Evolutionary conservation across 2,329 filamentous ascomycete species (phyloP).

Genomic region (Nannizziopsis barbatae): DNA sequence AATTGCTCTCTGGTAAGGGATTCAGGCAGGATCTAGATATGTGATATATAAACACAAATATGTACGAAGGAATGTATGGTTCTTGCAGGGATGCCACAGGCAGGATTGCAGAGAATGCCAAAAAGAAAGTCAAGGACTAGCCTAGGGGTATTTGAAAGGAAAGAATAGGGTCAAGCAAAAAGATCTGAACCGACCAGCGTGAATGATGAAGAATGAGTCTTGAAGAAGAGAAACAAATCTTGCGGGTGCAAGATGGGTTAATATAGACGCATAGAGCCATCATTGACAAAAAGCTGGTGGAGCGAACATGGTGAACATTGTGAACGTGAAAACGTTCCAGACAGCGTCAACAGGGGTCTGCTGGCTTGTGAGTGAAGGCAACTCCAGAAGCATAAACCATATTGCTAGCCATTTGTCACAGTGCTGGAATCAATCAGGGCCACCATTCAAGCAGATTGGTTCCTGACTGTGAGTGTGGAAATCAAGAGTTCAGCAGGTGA

Average conservation of each 20-base stretch:
- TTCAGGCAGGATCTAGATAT: background rate
- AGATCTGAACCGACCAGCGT: background rate
- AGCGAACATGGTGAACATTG: too few species aligned
- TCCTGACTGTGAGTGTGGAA: background rate
- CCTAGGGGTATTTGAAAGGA: slow-evolving; percentile 2
- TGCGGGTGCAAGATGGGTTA: background rate
- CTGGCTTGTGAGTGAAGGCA: too few species aligned
- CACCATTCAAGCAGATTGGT: background rate
- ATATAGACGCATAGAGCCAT: background rate
- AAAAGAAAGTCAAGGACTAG: slow-evolving; percentile 11
- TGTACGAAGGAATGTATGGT: slow-evolving; percentile 7
- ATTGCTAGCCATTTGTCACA: too few species aligned
- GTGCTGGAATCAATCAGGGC: too few species aligned
- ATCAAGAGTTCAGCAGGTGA: slow-evolving; percentile 1
- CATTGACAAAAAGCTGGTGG: too few species aligned
- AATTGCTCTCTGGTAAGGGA: background rate
- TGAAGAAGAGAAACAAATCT: slow-evolving; percentile 3
- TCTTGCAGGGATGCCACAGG: slow-evolving; percentile 11
- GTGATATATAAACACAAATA: slow-evolving; percentile 2
- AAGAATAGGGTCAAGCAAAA: background rate
- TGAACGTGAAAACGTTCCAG: too few species aligned
- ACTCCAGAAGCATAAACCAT: too few species aligned
- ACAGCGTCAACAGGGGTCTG: too few species aligned
- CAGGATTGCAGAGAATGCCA: slow-evolving; percentile 2
- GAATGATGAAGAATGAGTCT: slow-evolving; percentile 5